A percentile compares a stretch with the other conserved stretches of the same genome.
These are phyloP conservation scores for Penicillium egyptiacum DNA, from an alignment of 495 filamentous ascomycete genomes.

Conservation along the genomic window DNA sequence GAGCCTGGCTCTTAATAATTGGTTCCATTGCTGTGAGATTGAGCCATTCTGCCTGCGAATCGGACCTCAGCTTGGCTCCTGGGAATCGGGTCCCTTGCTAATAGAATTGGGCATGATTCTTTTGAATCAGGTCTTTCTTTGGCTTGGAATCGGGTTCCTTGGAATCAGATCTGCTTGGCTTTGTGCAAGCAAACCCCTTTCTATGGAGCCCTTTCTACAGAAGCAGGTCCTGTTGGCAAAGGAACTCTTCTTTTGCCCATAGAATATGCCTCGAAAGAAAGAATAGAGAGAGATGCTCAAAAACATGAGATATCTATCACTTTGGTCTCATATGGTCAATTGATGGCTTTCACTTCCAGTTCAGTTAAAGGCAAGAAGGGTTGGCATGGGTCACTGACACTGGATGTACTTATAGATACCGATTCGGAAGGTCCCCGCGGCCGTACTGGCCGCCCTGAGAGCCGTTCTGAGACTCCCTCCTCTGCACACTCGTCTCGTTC, in stretches of 20 bases:
- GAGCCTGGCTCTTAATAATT: neutral
- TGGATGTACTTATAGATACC: neutral
- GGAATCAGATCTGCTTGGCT: neutral
- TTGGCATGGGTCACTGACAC: neutral
- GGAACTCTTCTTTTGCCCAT: neutral
- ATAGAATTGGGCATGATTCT: neutral
- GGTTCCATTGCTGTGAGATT: neutral
- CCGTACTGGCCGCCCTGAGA: slow-evolving; percentile 1
- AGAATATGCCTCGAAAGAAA: neutral
- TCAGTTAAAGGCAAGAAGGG: neutral
- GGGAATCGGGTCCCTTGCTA: neutral
- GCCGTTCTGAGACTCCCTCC: neutral
- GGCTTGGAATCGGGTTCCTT: neutral
- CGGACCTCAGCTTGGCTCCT: neutral
- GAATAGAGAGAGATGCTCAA: neutral
- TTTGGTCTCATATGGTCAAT: neutral
- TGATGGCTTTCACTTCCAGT: neutral
- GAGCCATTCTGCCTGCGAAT: neutral
- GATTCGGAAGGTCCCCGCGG: neutral
- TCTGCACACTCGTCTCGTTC: neutral
- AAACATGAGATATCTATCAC: neutral
- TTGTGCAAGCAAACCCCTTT: neutral
- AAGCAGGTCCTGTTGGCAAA: neutral
- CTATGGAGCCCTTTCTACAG: neutral
- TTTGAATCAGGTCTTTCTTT: neutral